Conservation (phyloP, 805 yeast genomes). For the Nakazawaea anatomiae region DNA sequence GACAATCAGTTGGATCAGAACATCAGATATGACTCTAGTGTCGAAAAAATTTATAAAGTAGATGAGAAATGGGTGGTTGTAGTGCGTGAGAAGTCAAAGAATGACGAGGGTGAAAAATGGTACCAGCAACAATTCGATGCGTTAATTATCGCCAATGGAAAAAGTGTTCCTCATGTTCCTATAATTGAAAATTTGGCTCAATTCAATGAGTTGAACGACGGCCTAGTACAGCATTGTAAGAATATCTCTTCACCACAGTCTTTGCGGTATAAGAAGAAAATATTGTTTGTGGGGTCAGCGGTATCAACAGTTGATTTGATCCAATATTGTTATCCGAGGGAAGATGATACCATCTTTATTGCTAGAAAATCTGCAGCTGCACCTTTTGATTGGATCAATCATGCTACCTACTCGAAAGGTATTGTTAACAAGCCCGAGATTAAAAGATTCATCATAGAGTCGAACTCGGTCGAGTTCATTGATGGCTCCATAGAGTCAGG, state of each 20-base stretch:
- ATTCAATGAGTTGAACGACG: constrained; percentile 25
- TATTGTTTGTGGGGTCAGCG: constrained; percentile 36
- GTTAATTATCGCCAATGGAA: constrained; percentile 33
- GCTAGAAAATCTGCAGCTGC: background rate
- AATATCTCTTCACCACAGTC: constrained; percentile 12
- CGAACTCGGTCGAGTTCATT: constrained; percentile 13
- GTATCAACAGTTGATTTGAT: constrained; percentile 38
- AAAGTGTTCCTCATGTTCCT: constrained; percentile 34
- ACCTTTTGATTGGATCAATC: constrained; percentile 6
- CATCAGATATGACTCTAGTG: constrained; percentile 28
- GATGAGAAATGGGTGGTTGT: constrained; percentile 29
- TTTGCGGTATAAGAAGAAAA: constrained; percentile 20
- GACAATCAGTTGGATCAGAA: constrained; percentile 22
- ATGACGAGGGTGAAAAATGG: constrained; percentile 22
- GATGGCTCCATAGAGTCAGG: constrained; percentile 21
- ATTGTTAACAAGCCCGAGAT: constrained; percentile 19
- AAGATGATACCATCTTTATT: constrained; percentile 12
- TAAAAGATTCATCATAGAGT: constrained; percentile 15
- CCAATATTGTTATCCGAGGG: constrained; percentile 30
- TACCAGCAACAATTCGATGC: constrained; percentile 36
- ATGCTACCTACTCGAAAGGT: constrained; percentile 6
- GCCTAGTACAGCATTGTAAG: constrained; percentile 17
- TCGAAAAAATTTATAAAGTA: constrained; percentile 24
- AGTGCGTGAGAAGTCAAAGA: constrained; percentile 13
- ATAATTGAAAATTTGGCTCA: constrained; percentile 26